Evolutionary conservation across 768 basidiomycete species (phyloP), one percentile per base, ranked within the genome.

Genomic region (Antrodiella citrinella): DNA sequence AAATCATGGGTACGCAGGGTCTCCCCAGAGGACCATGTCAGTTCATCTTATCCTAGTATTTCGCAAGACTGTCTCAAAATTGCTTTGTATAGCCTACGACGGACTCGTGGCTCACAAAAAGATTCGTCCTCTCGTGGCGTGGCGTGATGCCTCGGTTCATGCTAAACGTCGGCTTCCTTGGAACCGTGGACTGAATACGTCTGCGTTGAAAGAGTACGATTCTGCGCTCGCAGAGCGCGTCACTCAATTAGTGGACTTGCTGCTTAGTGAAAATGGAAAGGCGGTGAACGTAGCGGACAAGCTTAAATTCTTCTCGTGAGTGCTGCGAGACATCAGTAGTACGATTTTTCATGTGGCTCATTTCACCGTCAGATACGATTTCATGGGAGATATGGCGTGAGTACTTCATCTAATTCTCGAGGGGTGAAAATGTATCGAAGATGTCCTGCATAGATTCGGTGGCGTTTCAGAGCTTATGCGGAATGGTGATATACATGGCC

Each of bases 201-300:
- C 40, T 2, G 51, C 51, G 9, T n/a, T 49, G 21, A 48, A 48
- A 24, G 47, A 53, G 13, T 53, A 53, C 42, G 22, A 45, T 2
- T 47, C 51, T 19, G 9, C 26, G 9, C 12, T 53, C 19, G 42
- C 41, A 3, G 26, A 35, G 41, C 47, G 51, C 24, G 47, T 38
- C 2, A 7, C 10, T 3, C 51, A 49, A 43, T 48, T 47, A 4
- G 30, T 47, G 15, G 20, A 39, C 4, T 15, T 12, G 5, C 10
- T 51, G 9, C 5, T 44, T 25, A 20, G 22, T 4, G 26, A 39
- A 18, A 51, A 54, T 26, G 23, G 54, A 24, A 57, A 59, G 20
- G 53, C 57, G 26, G 24, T 73, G 45, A 55, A 73, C 44, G 45
- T 73, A 13, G 54, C 63, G 3, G 51, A 63, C 26, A 67, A 62